Percentiles rank a stretch among this genome's conserved stretches.
Evolutionary conservation across 1,284 basidiomycete species (phyloP).

Genomic region (Takashimella koratensis): DNA sequence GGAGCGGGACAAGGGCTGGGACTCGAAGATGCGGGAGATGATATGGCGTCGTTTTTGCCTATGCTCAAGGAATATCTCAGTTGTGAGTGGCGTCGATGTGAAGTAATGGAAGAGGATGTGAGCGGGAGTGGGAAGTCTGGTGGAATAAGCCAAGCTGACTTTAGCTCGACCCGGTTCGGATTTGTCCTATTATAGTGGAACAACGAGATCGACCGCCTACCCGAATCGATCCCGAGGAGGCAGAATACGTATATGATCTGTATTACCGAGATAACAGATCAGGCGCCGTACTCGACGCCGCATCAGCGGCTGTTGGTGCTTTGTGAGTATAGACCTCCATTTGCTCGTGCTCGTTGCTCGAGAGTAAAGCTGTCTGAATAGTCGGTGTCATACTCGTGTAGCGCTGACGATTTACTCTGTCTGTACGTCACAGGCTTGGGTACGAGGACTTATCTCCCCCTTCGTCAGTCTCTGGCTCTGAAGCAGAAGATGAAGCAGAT

Average conservation of each 20-base stretch:
- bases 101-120: neutral
- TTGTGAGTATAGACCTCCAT: slow-evolving; percentile 26
- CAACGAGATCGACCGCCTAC: neutral
- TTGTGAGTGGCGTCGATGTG: slow-evolving; percentile 21
- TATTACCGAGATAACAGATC: slow-evolving; percentile 44
- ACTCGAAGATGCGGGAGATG: slow-evolving; percentile 26
- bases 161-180: no score
- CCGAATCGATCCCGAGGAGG: slow-evolving; percentile 13
- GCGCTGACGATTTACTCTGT: no score
- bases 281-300: slow-evolving; percentile 6
- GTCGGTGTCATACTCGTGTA: no score
- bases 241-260: slow-evolving; percentile 50
- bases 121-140: neutral
- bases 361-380: no score
- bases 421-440: no score
- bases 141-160: no score
- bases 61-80: slow-evolving; percentile 48
- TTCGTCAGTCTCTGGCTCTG: slow-evolving; percentile 35
- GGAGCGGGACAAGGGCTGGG: slow-evolving; percentile 3
- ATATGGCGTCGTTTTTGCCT: slow-evolving; percentile 47
- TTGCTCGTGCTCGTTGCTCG: no score
- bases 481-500: slow-evolving; percentile 50
- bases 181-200: slow-evolving; percentile 17
- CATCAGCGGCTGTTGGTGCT: slow-evolving; percentile 24
- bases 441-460: slow-evolving; percentile 40